Conservation (phyloP, 2,329 filamentous ascomycete genomes). For the Penicillium sclerotigenum region DNA sequence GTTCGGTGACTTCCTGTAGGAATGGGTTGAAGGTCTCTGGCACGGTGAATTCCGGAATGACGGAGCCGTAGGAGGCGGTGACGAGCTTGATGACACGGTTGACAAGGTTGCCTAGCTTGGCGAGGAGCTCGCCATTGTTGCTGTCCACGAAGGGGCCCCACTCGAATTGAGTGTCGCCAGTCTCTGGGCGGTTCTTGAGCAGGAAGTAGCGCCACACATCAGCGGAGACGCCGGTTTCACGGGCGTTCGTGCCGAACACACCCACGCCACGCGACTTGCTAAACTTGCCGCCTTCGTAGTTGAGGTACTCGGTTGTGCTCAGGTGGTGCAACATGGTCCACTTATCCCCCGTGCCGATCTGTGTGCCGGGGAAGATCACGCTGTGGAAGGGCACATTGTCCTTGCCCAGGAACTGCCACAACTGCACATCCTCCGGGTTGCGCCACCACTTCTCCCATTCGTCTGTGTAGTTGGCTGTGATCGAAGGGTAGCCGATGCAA, state of each 20-base stretch:
- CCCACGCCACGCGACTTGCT: conserved; percentile 86
- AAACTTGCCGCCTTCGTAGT: conserved; percentile 88
- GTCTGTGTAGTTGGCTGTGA: conserved; percentile 83
- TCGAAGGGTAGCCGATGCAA: conserved; percentile 92
- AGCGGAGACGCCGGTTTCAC: conserved; percentile 76
- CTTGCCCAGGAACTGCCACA: conserved; percentile 97
- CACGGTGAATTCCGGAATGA: conserved; percentile 41
- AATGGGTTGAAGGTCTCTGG: conserved; percentile 41
- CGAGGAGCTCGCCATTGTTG: conserved; percentile 86
- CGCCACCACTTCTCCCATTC: conserved; percentile 95
- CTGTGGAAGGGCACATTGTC: conserved; percentile 85
- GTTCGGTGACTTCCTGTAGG: conserved; percentile 48
- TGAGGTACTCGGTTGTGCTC: conserved; percentile 84
- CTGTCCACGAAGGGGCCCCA: conserved; percentile 78
- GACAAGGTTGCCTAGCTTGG: conserved; percentile 70
- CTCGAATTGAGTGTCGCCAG: conserved; percentile 82
- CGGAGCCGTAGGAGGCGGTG: conserved; percentile 65
- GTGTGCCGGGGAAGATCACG: conserved; percentile 84
- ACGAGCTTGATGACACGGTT: conserved; percentile 71
- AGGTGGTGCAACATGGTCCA: conserved; percentile 90
- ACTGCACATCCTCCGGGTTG: conserved; percentile 78
- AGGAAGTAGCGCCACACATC: conserved; percentile 96
- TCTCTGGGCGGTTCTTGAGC: conserved; percentile 78
- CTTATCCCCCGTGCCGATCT: conserved; percentile 76
- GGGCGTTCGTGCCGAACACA: conserved; percentile 86